These are phyloP conservation scores for Aspergillus eucalypticola DNA, from an alignment of 2,329 filamentous ascomycete species.

Conservation along the genomic window DNA sequence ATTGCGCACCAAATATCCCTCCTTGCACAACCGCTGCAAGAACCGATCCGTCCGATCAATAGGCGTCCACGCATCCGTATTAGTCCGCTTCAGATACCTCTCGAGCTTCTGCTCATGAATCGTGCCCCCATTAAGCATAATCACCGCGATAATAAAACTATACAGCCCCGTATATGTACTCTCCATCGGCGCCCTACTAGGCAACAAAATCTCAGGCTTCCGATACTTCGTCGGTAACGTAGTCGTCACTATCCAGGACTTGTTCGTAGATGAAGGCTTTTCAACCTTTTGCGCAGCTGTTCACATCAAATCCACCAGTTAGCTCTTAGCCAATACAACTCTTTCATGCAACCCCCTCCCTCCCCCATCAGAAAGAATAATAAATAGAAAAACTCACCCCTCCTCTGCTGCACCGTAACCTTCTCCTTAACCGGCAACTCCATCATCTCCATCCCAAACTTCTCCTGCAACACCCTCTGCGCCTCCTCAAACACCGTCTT, in stretches of 20 bases:
- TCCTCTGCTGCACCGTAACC: constrained; percentile 74
- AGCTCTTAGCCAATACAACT: no score
- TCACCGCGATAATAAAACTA: constrained; percentile 74
- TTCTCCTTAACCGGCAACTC: constrained; percentile 83
- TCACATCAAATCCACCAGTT: background rate
- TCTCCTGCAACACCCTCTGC: constrained; percentile 67
- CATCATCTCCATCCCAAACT: constrained; percentile 90
- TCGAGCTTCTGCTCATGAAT: constrained; percentile 78
- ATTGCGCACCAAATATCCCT: constrained; percentile 78
- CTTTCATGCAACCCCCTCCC: no score
- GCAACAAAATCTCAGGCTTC: constrained; percentile 65
- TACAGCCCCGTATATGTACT: constrained; percentile 80
- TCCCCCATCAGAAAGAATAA: no score
- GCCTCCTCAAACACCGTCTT: constrained; percentile 74
- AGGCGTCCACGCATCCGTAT: constrained; percentile 73
- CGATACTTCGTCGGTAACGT: constrained; percentile 70
- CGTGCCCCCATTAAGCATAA: constrained; percentile 70
- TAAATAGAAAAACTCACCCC: constrained; percentile 54
- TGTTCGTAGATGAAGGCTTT: constrained; percentile 53
- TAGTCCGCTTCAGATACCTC: constrained; percentile 71
- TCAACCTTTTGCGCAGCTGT: constrained; percentile 54
- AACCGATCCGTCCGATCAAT: constrained; percentile 74
- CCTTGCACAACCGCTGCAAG: constrained; percentile 71
- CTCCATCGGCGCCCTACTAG: constrained; percentile 70
- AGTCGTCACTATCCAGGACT: constrained; percentile 75